Percentiles rank a stretch among this genome's conserved stretches.
phyloP scores from a whole-genome alignment of 1,284 basidiomycete species.

The Austropuccinia psidii region DNA sequence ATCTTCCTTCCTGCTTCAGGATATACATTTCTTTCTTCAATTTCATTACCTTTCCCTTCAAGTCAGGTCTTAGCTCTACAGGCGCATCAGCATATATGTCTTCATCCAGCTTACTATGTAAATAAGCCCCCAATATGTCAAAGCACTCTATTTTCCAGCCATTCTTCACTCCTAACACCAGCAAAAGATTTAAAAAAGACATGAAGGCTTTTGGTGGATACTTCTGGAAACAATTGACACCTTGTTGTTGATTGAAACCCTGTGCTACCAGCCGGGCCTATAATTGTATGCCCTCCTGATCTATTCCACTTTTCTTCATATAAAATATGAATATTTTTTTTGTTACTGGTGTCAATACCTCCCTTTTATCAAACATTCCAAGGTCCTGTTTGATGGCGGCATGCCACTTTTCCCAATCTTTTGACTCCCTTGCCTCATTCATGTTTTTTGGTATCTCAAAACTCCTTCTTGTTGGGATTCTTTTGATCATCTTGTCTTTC shows the following conservation, averaged over 20 bases:
- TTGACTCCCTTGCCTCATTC: background rate
- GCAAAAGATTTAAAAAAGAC: background rate
- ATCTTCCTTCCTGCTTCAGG: background rate
- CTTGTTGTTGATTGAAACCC: background rate
- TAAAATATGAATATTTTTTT: background rate
- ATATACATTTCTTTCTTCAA: slow-evolving; percentile 4
- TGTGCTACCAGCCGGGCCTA: background rate
- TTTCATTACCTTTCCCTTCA: background rate
- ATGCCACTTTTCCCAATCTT: background rate
- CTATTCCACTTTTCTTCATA: background rate
- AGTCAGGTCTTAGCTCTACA: background rate
- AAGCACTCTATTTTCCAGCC: slow-evolving; percentile 1
- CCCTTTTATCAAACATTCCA: background rate
- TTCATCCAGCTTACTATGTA: slow-evolving; percentile 17
- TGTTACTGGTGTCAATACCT: background rate
- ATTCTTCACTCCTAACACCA: background rate
- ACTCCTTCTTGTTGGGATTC: background rate
- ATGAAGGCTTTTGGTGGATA: slow-evolving; percentile 4
- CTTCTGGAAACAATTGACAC: background rate
- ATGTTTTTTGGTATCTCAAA: background rate
- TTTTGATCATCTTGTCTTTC: background rate
- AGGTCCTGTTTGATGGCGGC: background rate
- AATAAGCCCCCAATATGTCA: slow-evolving; percentile 18
- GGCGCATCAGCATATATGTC: slow-evolving; percentile 11
- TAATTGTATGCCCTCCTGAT: background rate